Evolutionary conservation across 495 filamentous ascomycete genomes (phyloP), one percentile per base, ranked within the genome.

Genomic region (Penicillium longicatenatum): DNA sequence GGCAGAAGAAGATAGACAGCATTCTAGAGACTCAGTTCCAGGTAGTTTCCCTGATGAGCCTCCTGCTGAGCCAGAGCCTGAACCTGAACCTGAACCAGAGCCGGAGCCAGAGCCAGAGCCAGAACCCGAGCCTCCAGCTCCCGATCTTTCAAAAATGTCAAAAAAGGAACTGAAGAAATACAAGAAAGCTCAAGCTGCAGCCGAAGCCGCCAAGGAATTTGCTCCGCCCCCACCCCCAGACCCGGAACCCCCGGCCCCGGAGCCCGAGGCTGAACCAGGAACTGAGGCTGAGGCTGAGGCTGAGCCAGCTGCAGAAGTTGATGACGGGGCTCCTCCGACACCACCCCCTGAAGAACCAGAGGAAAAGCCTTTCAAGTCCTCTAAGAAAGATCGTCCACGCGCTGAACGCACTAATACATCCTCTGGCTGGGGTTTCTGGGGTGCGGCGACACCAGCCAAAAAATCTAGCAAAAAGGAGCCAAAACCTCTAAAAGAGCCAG

Each of bases 141-240:
- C 67, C 31, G 69, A 72, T 50, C 50, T 65, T 44, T 63, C 63
- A 0, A 70, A 70, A 16, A 64, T 65, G 62, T 42, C 65, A 0
- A 70, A 70, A 42, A 71, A 72, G 51, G 60, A 68, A 26, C 59
- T 63, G 21, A 74, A 75, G 47, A 65, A 66, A 26, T 59, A 60
- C 10, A 75, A 76, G 43, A 77, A 75, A 51, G 59, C 66, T 4
- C 43, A 61, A 47, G 60, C 63, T 10, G 66, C 70, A 16, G 69
- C 58, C 0, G 68, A 95, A 2, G 90, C 93, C 37, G 80, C 84
- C 24, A 91, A 96, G 71, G 77, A 76, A 14, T 90, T 92, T 30
- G 72, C 79, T 17, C 84, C 88, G n/a, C 76, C 84, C 2, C 77
- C 86, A 52, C 60, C 59, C 9, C 59, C 66, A 6, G 75, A 74